Evolutionary conservation across 495 filamentous ascomycete genomes (phyloP), one percentile per base, ranked within the genome.

Genomic region (Trichoderma asperelloides): DNA sequence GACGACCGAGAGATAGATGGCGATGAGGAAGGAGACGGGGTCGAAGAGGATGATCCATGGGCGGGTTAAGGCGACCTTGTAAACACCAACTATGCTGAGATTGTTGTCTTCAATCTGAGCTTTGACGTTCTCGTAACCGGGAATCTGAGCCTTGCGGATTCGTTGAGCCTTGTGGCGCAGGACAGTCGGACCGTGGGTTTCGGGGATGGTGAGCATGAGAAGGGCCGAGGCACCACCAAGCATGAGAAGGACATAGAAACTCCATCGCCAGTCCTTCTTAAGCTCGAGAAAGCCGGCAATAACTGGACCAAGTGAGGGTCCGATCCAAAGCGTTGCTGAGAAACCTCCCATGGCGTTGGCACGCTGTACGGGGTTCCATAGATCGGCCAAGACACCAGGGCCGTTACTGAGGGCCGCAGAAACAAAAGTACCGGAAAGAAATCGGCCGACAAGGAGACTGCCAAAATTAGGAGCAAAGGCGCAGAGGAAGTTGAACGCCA

Each of bases 121-220:
- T 64, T 76, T 75, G n/a, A 82, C 75, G 68, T 79, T 70, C 68
- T 81, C 79, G 63, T 79, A 81, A 4, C 78, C 80, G 3, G 55
- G 55, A 30, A 60, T 60, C 55, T 60, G 27, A 13, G 74, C 71
- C 45, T 68, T 64, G 2, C 80, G 76, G 74, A 70, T 81, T 77
- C 63, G 78, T 23, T 68, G 76, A 13, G 90, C 91, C 68, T 89
- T 89, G 51, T 80, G 73, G 65, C 86, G 81, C 49, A 92, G 78
- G 28, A 92, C 78, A 33, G 85, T 81, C 27, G 77, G 71, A 12
- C 65, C 85, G 69, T 92, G 93, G 0, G 91, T 93, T 75, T 92
- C 90, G 9, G 90, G 89, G 12, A 82, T 77, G 23, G 79, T 81
- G 57, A 81, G 73, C 73, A 84, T 77, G 9, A 82, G 66, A 8